These are phyloP conservation scores for Mycosphaerella arachidis DNA, from an alignment of 2,329 filamentous ascomycete species.

Conservation along the genomic window DNA sequence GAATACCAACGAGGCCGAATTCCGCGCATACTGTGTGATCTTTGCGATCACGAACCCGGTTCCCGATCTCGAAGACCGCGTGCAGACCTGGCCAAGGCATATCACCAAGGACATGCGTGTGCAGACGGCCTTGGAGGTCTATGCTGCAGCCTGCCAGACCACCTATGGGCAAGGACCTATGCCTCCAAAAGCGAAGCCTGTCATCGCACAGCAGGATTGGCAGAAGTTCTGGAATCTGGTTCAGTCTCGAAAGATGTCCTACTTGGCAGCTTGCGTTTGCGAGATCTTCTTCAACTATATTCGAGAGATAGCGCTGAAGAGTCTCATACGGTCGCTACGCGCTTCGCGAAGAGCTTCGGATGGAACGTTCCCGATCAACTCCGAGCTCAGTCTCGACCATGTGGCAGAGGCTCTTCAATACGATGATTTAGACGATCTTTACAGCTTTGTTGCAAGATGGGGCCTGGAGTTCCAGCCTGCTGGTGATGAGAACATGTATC, in stretches of 20 bases:
- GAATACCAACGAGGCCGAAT: conserved; percentile 59
- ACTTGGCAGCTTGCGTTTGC: conserved; percentile 60
- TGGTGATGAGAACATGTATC: conserved; percentile 39
- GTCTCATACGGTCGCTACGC: conserved; percentile 27
- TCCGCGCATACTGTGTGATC: conserved; percentile 58
- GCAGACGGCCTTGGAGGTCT: conserved; percentile 53
- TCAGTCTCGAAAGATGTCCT: conserved; percentile 52
- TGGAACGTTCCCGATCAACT: conserved; percentile 34
- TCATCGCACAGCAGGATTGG: conserved; percentile 56
- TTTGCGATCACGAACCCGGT: conserved; percentile 49
- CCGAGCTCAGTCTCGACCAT: conserved; percentile 54
- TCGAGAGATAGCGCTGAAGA: conserved; percentile 52
- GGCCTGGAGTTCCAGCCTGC: conserved; percentile 47
- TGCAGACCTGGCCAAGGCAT: conserved; percentile 52
- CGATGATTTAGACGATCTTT: conserved; percentile 51
- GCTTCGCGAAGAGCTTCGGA: conserved; percentile 2
- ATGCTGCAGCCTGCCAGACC: conserved; percentile 52
- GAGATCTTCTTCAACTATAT: conserved; percentile 60
- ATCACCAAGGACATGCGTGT: conserved; percentile 51
- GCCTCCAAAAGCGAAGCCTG: conserved; percentile 30
- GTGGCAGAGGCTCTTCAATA: conserved; percentile 52
- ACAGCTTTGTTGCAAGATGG: conserved; percentile 51
- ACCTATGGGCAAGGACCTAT: conserved; percentile 50
- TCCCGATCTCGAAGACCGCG: conserved; percentile 54
- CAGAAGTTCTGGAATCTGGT: conserved; percentile 55